phyloP scores from a whole-genome alignment of 1,284 basidiomycete genomes.

The Ustilago sp. region DNA sequence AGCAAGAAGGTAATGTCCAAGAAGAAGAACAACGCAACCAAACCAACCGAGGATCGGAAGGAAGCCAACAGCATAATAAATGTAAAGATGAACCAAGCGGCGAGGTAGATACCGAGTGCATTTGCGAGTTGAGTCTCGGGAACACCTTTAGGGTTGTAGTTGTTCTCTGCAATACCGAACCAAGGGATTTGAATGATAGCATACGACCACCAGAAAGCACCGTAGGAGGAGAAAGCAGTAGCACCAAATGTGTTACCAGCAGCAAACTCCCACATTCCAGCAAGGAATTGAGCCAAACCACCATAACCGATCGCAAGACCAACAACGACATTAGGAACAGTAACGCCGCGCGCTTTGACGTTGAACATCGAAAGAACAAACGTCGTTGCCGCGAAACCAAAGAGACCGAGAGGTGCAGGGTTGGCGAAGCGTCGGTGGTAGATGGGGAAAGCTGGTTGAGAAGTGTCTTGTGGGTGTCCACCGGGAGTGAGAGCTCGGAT shows the following conservation, averaged over 20 bases:
- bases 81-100: constrained; percentile 67
- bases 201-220: constrained; percentile 65
- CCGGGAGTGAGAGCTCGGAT: constrained; percentile 69
- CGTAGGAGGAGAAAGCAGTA: constrained; percentile 73
- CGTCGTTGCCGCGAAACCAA: constrained; percentile 72
- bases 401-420: constrained; percentile 73
- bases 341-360: constrained; percentile 62
- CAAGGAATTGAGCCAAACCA: constrained; percentile 79
- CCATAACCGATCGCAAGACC: constrained; percentile 72
- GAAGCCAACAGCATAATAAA: constrained; percentile 56
- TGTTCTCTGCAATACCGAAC: constrained; percentile 49
- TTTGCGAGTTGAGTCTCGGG: constrained; percentile 46
- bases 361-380: constrained; percentile 72
- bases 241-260: constrained; percentile 76
- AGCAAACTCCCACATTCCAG: constrained; percentile 77
- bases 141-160: constrained; percentile 31
- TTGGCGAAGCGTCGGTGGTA: constrained; percentile 72
- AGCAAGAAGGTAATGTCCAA: constrained; percentile 75
- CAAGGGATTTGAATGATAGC: constrained; percentile 64
- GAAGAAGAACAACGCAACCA: constrained; percentile 78
- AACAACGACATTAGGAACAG: constrained; percentile 56
- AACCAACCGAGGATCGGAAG: constrained; percentile 57
- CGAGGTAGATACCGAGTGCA: constrained; percentile 56
- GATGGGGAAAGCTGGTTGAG: constrained; percentile 69
- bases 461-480: constrained; percentile 71